Base-by-base conservation (phyloP, 73 alveolate genomes). In the Paramecium primaurelia region DNA sequence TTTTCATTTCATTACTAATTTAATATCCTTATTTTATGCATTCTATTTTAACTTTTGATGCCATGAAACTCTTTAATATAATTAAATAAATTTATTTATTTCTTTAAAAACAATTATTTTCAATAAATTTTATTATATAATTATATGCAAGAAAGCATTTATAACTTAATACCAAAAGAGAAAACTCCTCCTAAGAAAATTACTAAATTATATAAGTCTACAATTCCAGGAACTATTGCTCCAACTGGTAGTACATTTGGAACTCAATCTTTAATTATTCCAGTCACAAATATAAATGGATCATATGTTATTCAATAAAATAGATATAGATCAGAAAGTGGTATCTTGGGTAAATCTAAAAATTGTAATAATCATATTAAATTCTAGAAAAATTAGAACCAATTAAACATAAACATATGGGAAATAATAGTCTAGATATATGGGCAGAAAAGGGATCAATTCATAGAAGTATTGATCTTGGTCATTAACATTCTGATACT, bases 221-320 rank as follows among this genome's bases (percentile, higher is more conserved):
- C n/a, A 4, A 34, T 73, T 16, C 68, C 87, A 34, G 87, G 87
- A 4, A 16, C 34, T 16, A 30, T 36, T 34, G 42, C 87, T 9
- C 87, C 87, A 34, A 73, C 60, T 12, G 87, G 68, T 8, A 73
- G 87, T 73, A 73, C 87, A 16, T 73, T 37, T 73, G 32, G 87
- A 26, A 30, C 83, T n/a, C 64, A 40, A 73, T 37, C 58, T 8
- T 28, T 10, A 75, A 26, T 42, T 20, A 36, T 75, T 37, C 88
- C 88, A 12, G 88, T 75, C 11, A 75, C 64, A 0, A 75, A 75
- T 75, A 25, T 75, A 34, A 75, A 42, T 75, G 88, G 88, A 36
- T 36, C 88, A 36, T 75, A 75, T 20, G 12, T 36, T 12, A 30
- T 64, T 11, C 6, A 75, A 16, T 18, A 0, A 10, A 75, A 42